Base-by-base conservation (phyloP, 192 early-diverging fungal genomes). In the Coemansia nantahalensis region DNA sequence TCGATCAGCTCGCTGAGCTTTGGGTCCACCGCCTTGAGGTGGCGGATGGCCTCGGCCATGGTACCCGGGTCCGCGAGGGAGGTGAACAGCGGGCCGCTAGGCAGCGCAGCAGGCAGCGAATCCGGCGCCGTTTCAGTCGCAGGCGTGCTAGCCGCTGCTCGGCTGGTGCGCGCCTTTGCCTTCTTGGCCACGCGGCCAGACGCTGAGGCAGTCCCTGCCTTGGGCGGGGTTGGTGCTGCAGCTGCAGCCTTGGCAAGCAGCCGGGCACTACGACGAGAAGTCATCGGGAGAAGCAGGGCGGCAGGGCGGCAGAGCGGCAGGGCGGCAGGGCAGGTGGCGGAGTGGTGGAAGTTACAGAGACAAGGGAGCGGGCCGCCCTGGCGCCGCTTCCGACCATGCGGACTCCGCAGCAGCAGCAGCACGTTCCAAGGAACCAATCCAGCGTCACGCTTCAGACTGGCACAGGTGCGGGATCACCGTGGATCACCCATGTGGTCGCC, bases 1-100 rank as follows among this genome's bases (percentile, higher is more conserved):
- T 65, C 66, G 36, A 83, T 77, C 22, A 79, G 42, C 17, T 35
- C 35, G 21, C 59, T 79, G 2, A 83, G 51, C 16, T 69, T 70
- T 5, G 63, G 50, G 53, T 80, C 82, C 14, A 58, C 56, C 12
- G 51, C 58, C 31, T 64, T 79, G 4, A 83, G 54, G 53, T 75
- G 59, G 15, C 36, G 32, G 23, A 73, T 47, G 0, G 80, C 82
- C 3, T 59, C 41, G 17, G 63, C 55, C 55, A 76, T 63, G 0
- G 33, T 52, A 17, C 53, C 36, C 0, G 52, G 44, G 12, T 58
- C 48, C 0, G 54, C 42, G 4, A 73, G 48, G 10, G 62, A 42
- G 15, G 36, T 31, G 30, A 51, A 41, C 22, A 32, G 43, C 19
- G 12, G 19, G 21, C 0, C 13, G 22, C 38, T 53, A 8, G 4